Base-by-base conservation (phyloP, 768 basidiomycete species). In the Agaricus bisporus region DNA sequence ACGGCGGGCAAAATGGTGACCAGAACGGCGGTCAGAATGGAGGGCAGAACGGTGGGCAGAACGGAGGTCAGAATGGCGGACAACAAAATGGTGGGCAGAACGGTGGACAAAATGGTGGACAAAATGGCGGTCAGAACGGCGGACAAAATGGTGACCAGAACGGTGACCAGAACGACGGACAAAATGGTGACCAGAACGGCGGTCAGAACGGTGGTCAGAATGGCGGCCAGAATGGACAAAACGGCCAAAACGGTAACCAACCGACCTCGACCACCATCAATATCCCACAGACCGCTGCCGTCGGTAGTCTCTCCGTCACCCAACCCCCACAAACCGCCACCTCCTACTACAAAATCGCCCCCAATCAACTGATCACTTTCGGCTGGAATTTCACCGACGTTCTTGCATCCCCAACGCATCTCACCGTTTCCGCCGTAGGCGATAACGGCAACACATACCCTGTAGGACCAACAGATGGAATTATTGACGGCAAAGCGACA, bases 391-490 rank as follows among this genome's bases (percentile, higher is more conserved):
- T 92, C 62, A 91, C 90, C 14, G 75, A 76, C 54, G 72, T 98
- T 39, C 70, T 86, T 59, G 79, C 74, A 39, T 83, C 79, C 0
- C 93, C 93, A 0, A 80, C 82, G 3, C 75, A 75, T 59, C 78
- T 95, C 56, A 95, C 93, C 12, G 76, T 95, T 56, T 81, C 82
- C 37, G 93, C 93, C 26, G 76, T 85, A 41, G 88, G 88, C 68
- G 83, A 84, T 12, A 94, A 95, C 63, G 89, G 89, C 2, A 90
- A 89, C 68, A 94, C 91, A 1, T 98, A 92, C 66, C 81, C 90
- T 14, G 88, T 95, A 8, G 91, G 90, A 2, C 85, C 88, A 0
- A 81, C 85, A 5, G 73, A 86, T 61, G 86, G 88, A 2, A 68
- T 84, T 26, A 79, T 93, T 4, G 73, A 80, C 1, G 92, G 88